Evolutionary conservation across 73 alveolate species (phyloP).

Genomic region (Blepharisma japonicum): DNA sequence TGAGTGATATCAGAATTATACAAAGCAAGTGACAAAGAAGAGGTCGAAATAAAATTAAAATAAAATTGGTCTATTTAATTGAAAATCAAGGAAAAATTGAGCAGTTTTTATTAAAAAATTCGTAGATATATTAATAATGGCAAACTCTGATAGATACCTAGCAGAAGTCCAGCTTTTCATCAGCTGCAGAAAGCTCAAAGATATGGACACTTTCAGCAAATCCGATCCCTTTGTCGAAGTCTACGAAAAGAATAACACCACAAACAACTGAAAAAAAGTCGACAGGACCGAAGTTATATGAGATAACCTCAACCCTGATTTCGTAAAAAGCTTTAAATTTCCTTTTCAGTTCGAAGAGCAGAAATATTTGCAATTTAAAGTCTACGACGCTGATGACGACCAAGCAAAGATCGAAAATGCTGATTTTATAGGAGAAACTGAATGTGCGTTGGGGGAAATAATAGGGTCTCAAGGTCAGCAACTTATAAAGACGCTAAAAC

Average conservation of each 20-base stretch:
- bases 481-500: conserved; percentile 19
- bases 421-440: conserved; percentile 45
- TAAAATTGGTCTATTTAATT: background rate
- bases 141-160: too few species aligned
- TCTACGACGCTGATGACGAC: conserved; percentile 65
- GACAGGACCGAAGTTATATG: conserved; percentile 65
- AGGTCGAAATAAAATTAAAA: background rate
- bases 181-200: conserved; percentile 58
- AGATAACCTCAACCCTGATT: conserved; percentile 73
- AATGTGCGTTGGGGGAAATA: conserved; percentile 39
- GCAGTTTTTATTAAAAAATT: too few species aligned
- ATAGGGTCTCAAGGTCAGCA: conserved; percentile 37
- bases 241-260: conserved; percentile 11
- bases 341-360: conserved; percentile 77
- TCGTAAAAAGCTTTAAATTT: conserved; percentile 48
- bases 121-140: too few species aligned
- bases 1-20: conserved; percentile 4
- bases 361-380: conserved; percentile 59
- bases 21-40: background rate
- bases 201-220: conserved; percentile 56
- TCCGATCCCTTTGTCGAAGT: conserved; percentile 60
- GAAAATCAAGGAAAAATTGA: too few species aligned
- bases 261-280: conserved; percentile 35
- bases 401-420: conserved; percentile 39
- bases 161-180: conserved; percentile 46